A percentile compares a stretch with the other conserved stretches of the same genome.
Evolutionary conservation across 345 rosid genomes (phyloP).

Genomic region (Rhizophora apiculata): DNA sequence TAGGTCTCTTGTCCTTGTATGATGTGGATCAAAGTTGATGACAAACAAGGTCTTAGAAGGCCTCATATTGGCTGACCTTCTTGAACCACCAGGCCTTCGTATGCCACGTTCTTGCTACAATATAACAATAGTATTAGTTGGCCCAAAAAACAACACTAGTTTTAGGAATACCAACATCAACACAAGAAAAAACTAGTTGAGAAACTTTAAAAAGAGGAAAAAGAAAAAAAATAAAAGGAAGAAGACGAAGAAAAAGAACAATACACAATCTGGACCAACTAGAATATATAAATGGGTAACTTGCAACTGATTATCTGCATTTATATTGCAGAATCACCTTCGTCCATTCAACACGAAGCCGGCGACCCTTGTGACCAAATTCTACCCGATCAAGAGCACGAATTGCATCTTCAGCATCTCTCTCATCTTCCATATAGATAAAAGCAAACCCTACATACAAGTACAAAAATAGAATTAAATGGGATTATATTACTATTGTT

Average conservation of each 20-base stretch:
- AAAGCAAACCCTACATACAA: constrained; percentile 68
- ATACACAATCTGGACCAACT: neutral
- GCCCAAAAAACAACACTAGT: neutral
- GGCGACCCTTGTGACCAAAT: constrained; percentile 74
- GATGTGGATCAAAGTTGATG: constrained; percentile 71
- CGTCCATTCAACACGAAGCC: constrained; percentile 92
- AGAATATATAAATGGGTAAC: neutral
- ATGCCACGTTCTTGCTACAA: constrained; percentile 66
- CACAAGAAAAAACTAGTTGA: neutral
- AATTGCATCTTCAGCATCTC: constrained; percentile 91
- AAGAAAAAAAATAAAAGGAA: neutral
- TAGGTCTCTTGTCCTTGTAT: constrained; percentile 70
- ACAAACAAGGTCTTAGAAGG: constrained; percentile 89
- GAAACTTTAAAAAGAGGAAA: neutral
- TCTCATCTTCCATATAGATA: constrained; percentile 85
- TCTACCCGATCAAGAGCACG: constrained; percentile 69
- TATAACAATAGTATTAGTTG: neutral
- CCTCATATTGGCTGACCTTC: constrained; percentile 56
- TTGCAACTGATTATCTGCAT: neutral
- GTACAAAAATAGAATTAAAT: neutral
- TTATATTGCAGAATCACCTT: constrained; percentile 40
- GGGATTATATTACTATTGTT: neutral
- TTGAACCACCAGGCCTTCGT: constrained; percentile 50
- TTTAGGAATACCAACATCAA: neutral
- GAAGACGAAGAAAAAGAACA: neutral